phyloP scores from a whole-genome alignment of 371 early-diverging fungal genomes.

The Capniomyces stellatus region DNA sequence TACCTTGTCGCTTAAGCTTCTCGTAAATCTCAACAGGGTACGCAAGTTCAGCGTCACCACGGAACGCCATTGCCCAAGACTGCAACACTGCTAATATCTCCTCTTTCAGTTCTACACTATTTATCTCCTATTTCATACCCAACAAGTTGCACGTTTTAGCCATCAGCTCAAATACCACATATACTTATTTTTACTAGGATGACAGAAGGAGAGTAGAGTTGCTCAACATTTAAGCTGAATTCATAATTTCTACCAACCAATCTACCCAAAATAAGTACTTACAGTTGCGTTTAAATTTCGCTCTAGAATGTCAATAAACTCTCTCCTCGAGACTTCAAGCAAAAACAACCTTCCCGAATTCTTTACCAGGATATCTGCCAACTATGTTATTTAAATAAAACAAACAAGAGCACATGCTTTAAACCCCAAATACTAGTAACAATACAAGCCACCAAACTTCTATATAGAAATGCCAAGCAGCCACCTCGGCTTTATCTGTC shows the following conservation, averaged over 20 bases:
- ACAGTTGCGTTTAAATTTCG: constrained; percentile 42
- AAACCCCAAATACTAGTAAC: neutral
- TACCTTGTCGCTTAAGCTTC: constrained; percentile 34
- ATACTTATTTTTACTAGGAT: too few species aligned
- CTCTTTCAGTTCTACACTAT: constrained; percentile 49
- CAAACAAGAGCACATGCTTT: constrained; percentile 53
- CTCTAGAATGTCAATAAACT: constrained; percentile 69
- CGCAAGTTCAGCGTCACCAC: constrained; percentile 44
- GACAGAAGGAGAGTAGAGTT: too few species aligned
- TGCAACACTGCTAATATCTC: constrained; percentile 61
- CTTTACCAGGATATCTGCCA: constrained; percentile 83
- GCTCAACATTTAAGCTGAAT: too few species aligned
- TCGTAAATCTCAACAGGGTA: constrained; percentile 59
- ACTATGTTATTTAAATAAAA: constrained; percentile 50
- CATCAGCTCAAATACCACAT: too few species aligned
- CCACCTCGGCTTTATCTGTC: too few species aligned
- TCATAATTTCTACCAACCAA: too few species aligned
- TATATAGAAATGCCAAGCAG: too few species aligned
- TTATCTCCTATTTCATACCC: constrained; percentile 16
- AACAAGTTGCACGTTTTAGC: neutral
- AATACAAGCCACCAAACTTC: too few species aligned
- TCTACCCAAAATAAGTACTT: constrained; percentile 10
- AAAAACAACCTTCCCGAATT: constrained; percentile 78
- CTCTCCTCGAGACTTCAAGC: constrained; percentile 65
- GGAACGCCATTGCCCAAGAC: constrained; percentile 71